Evolutionary conservation across 1,139 yeast species (phyloP).

Genomic region (Scheffersomyces illinoinensis): DNA sequence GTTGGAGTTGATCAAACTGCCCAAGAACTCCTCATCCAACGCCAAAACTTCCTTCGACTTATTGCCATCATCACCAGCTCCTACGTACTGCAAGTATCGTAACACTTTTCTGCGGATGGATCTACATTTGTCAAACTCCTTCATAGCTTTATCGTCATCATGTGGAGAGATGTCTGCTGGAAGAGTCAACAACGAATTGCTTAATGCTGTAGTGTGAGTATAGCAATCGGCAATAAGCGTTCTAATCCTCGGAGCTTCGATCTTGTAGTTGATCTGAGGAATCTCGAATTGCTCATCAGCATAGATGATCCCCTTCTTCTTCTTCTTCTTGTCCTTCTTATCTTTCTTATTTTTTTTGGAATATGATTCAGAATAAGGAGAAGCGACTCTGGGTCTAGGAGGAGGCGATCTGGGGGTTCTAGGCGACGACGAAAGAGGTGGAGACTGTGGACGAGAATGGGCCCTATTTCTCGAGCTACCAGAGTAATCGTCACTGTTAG

Average conservation of each 20-base stretch:
- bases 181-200: constrained; percentile 62
- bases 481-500: neutral
- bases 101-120: constrained; percentile 74
- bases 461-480: neutral
- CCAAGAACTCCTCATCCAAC: constrained; percentile 76
- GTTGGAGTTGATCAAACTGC: constrained; percentile 82
- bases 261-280: constrained; percentile 67
- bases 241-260: constrained; percentile 75
- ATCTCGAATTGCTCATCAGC: constrained; percentile 60
- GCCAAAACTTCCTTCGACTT: constrained; percentile 31
- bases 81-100: constrained; percentile 78
- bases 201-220: constrained; percentile 70
- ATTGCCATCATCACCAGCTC: constrained; percentile 44
- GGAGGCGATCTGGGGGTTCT: constrained; percentile 14
- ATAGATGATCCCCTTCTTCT: constrained; percentile 29
- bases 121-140: constrained; percentile 73
- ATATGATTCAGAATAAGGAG: constrained; percentile 18
- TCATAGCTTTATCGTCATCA: constrained; percentile 59
- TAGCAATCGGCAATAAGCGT: constrained; percentile 73
- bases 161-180: constrained; percentile 55
- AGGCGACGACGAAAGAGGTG: neutral
- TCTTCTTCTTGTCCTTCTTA: constrained; percentile 16
- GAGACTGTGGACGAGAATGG: neutral
- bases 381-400: constrained; percentile 28
- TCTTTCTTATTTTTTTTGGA: constrained; percentile 10